Evolutionary conservation across 1,139 yeast genomes (phyloP).

Genomic region (Scheffersomyces titani): DNA sequence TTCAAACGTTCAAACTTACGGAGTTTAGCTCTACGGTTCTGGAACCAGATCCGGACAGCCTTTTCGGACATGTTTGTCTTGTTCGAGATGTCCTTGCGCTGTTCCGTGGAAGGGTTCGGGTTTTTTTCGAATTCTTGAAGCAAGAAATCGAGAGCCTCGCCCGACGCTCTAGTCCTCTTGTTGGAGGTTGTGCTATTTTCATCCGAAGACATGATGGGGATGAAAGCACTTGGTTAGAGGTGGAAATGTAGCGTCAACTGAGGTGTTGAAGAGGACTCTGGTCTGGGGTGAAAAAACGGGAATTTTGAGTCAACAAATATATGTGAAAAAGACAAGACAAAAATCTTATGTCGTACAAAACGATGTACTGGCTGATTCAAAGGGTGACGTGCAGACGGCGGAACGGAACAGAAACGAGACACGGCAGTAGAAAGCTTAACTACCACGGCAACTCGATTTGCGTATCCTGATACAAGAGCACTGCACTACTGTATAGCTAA

Average conservation of each 20-base stretch:
- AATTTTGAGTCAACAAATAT: background rate
- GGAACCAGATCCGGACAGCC: slow-evolving; percentile 95
- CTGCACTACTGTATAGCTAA: background rate
- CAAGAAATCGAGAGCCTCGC: slow-evolving; percentile 73
- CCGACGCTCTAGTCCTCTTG: slow-evolving; percentile 69
- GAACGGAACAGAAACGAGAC: background rate
- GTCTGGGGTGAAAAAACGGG: background rate
- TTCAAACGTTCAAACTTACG: slow-evolving; percentile 57
- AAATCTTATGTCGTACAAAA: background rate
- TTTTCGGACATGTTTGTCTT: slow-evolving; percentile 87
- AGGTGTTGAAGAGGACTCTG: background rate
- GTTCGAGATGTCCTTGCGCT: slow-evolving; percentile 70
- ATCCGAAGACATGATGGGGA: slow-evolving; percentile 14
- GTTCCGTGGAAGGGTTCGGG: slow-evolving; percentile 69
- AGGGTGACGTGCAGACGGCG: background rate
- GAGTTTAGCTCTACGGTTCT: slow-evolving; percentile 82
- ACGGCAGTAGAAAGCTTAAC: background rate
- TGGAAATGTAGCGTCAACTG: background rate
- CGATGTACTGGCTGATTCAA: background rate
- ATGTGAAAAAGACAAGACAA: background rate
- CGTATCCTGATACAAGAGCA: background rate
- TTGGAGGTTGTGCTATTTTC: slow-evolving; percentile 24
- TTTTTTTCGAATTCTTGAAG: slow-evolving; percentile 70
- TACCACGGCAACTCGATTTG: background rate
- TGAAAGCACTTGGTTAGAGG: background rate